phyloP scores from a whole-genome alignment of 345 rosid genomes.

The Hypericum perforatum region DNA sequence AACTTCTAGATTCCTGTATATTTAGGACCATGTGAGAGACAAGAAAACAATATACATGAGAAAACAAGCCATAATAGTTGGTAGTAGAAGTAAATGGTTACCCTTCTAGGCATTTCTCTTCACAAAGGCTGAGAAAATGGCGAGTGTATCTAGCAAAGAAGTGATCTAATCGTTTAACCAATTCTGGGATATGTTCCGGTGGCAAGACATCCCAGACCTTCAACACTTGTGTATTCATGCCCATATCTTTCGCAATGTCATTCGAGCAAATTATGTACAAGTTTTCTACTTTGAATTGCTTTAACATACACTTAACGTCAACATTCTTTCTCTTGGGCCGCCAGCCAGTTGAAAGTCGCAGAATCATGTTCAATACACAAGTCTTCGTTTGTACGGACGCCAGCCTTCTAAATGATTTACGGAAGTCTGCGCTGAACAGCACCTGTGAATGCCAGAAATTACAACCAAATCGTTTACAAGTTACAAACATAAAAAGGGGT shows the following conservation, averaged over 20 bases:
- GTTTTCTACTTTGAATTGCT: constrained; percentile 32
- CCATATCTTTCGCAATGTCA: constrained; percentile 28
- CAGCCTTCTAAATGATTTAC: constrained; percentile 38
- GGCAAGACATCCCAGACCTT: constrained; percentile 21
- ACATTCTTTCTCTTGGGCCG: constrained; percentile 32
- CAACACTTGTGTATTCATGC: constrained; percentile 29
- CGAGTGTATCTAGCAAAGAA: background rate
- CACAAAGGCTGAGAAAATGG: constrained; percentile 1
- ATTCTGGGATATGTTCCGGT: background rate
- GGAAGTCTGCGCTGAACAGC: constrained; percentile 37
- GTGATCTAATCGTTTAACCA: constrained; percentile 6
- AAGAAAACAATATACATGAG: background rate
- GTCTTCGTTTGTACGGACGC: constrained; percentile 15
- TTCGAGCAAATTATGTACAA: constrained; percentile 30
- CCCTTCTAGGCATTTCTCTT: constrained; percentile 9
- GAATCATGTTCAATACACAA: constrained; percentile 20
- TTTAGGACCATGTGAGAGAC: background rate
- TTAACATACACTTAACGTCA: constrained; percentile 27
- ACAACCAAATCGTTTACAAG: too few relatives aligned
- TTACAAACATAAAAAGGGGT: too few relatives aligned
- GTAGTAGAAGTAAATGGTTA: background rate
- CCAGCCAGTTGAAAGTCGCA: constrained; percentile 41
- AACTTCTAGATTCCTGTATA: constrained; percentile 1
- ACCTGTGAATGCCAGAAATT: constrained; percentile 24
- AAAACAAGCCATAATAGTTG: background rate